Percentiles rank a stretch among this genome's conserved stretches.
Conservation (phyloP, 2,329 filamentous ascomycete genomes). For the Penicillium italicum region DNA sequence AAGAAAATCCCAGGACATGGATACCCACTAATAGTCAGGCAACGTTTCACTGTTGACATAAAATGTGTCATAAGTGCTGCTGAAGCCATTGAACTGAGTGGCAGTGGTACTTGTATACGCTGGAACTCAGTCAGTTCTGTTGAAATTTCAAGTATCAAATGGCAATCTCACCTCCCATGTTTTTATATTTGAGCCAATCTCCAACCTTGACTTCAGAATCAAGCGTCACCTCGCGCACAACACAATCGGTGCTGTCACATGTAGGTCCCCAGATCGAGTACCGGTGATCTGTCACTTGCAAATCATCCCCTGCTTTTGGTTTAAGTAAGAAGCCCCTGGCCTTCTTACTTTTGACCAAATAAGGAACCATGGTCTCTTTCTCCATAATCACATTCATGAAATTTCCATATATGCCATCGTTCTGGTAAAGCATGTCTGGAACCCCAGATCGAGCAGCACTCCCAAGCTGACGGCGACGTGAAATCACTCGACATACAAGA, state of each 20-base stretch:
- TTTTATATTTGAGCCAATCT: constrained; percentile 28
- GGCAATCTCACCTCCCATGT: constrained; percentile 29
- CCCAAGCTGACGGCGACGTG: constrained; percentile 16
- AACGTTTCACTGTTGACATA: constrained; percentile 29
- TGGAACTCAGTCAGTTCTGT: not conserved
- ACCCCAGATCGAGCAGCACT: not conserved
- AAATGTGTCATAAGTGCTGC: constrained; percentile 8
- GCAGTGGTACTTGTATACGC: constrained; percentile 11
- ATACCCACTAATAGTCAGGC: not conserved
- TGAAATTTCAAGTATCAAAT: not conserved
- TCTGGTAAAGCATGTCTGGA: constrained; percentile 29
- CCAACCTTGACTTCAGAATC: constrained; percentile 19
- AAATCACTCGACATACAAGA: constrained; percentile 22
- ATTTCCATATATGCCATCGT: constrained; percentile 29
- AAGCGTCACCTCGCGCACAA: constrained; percentile 14
- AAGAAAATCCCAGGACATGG: not conserved
- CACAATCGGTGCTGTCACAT: constrained; percentile 27
- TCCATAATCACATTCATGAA: constrained; percentile 21
- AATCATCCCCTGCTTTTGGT: not conserved
- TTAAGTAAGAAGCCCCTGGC: not conserved
- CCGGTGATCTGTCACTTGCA: not conserved
- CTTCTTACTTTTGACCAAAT: constrained; percentile 4
- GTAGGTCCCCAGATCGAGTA: constrained; percentile 32
- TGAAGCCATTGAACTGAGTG: constrained; percentile 28
- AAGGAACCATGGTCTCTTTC: constrained; percentile 10